Conservation (phyloP, 257 asterid species). For the Solanum virginianum region DNA sequence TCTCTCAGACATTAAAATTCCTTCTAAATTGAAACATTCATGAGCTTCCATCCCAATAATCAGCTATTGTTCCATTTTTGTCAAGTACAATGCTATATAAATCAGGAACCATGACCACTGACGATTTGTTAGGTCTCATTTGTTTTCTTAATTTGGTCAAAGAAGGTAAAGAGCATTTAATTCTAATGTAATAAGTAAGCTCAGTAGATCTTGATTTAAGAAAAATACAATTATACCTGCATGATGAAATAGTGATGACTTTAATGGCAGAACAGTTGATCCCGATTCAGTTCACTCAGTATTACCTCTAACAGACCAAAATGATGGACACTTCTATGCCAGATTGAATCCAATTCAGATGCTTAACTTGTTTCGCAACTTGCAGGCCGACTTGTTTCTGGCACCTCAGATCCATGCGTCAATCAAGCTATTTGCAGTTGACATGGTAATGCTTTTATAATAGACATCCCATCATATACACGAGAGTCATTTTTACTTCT, state of each 20-base stretch:
- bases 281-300: background rate
- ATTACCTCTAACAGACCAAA: background rate
- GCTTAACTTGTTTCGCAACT: background rate
- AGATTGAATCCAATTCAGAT: background rate
- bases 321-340: background rate
- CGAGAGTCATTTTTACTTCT: background rate
- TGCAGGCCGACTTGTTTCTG: slow-evolving; percentile 72
- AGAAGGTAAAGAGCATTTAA: background rate
- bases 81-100: background rate
- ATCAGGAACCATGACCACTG: background rate
- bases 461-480: background rate
- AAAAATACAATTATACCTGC: background rate
- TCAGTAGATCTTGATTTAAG: background rate
- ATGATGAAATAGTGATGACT: background rate
- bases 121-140: background rate
- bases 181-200: background rate
- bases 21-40: background rate
- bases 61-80: background rate
- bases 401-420: slow-evolving; percentile 69
- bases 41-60: background rate
- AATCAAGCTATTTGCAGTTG: slow-evolving; percentile 37
- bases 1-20: background rate
- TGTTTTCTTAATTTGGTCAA: background rate
- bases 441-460: slow-evolving; percentile 27
- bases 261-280: background rate